Evolutionary conservation across 2,329 filamentous ascomycete species (phyloP).

Genomic region (Alternaria triticina): DNA sequence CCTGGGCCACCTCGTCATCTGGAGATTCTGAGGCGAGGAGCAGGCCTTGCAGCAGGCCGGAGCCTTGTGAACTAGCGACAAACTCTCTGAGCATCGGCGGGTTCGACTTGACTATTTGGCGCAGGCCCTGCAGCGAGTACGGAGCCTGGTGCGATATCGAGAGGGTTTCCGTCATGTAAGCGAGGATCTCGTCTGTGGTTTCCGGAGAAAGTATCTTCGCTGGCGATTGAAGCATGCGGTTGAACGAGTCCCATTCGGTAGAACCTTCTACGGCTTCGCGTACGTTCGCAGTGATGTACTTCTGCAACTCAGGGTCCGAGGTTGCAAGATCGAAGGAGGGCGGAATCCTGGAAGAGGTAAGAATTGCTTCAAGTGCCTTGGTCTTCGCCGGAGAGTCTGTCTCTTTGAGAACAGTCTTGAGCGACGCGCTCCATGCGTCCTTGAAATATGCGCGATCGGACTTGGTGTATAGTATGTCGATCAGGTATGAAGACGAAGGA

Average conservation of each 20-base stretch:
- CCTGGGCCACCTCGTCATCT: slow-evolving; percentile 58
- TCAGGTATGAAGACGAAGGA: slow-evolving; percentile 70
- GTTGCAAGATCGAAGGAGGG: slow-evolving; percentile 44
- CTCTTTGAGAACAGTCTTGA: slow-evolving; percentile 38
- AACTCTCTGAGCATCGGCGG: slow-evolving; percentile 53
- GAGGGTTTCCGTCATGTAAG: slow-evolving; percentile 48
- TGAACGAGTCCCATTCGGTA: slow-evolving; percentile 46
- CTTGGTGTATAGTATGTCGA: slow-evolving; percentile 67
- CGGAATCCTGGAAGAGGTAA: slow-evolving; percentile 46
- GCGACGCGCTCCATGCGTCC: slow-evolving; percentile 37
- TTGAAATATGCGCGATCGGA: slow-evolving; percentile 38
- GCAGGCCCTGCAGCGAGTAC: slow-evolving; percentile 53
- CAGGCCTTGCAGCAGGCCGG: slow-evolving; percentile 59
- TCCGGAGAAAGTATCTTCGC: slow-evolving; percentile 41
- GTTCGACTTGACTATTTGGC: slow-evolving; percentile 51
- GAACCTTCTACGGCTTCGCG: slow-evolving; percentile 39
- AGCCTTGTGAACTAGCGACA: slow-evolving; percentile 53
- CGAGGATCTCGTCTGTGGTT: slow-evolving; percentile 49
- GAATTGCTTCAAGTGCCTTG: slow-evolving; percentile 39
- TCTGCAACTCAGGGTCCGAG: slow-evolving; percentile 44
- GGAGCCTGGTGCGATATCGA: slow-evolving; percentile 44
- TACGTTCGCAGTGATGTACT: slow-evolving; percentile 40
- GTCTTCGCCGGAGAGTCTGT: slow-evolving; percentile 35
- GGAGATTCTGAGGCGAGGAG: slow-evolving; percentile 61
- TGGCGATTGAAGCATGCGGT: slow-evolving; percentile 44